Base-by-base conservation (phyloP, 129 eudicot species). In the Centaurea solstitialis region DNA sequence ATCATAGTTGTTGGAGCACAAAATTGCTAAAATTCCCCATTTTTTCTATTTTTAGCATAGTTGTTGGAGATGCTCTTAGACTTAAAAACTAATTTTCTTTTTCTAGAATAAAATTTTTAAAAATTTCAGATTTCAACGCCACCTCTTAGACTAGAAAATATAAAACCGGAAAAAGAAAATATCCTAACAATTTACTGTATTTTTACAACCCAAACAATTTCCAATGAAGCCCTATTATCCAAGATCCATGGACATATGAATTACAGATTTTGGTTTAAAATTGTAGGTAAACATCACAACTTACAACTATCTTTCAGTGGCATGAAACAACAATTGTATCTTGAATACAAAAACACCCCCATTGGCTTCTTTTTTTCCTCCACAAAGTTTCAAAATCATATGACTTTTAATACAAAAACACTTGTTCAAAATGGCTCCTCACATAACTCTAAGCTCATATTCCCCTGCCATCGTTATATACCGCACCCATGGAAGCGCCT, bases 381-480 rank as follows among this genome's bases (percentile, higher is more conserved):
- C 68, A 80, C 75, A 64, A 53, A 53, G 69, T 20, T 75, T 17
- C 81, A 28, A 77, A 68, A 73, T 73, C 38, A 18, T 47, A 11
- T 39, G 33, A 73, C 67, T n/a, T 82, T 72, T 10, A 33, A 67
- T 72, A 39, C 35, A 43, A 77, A 47, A 37, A 41, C 21, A 23
- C 33, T 62, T 68, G 72, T 20, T 39, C 30, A 26, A 18, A 76
- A 50, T 67, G 71, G 62, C 22, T 73, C 65, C 66, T 88, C 74
- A 91, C 22, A 86, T 68, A 39, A 93, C 90, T 75, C 94, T 82
- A 68, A 93, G 84, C 83, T 93, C 98, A 83, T 91, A 93, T 77
- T 93, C 98, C 13, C 98, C 96, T 10, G 98, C 97, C 97, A 91
- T 91, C 62, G 98, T 93, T 50, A 91, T 89, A 87, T 89, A 93